Conservation (phyloP, 106 monocot genomes). For the Alisma plantagoaquatica region DNA sequence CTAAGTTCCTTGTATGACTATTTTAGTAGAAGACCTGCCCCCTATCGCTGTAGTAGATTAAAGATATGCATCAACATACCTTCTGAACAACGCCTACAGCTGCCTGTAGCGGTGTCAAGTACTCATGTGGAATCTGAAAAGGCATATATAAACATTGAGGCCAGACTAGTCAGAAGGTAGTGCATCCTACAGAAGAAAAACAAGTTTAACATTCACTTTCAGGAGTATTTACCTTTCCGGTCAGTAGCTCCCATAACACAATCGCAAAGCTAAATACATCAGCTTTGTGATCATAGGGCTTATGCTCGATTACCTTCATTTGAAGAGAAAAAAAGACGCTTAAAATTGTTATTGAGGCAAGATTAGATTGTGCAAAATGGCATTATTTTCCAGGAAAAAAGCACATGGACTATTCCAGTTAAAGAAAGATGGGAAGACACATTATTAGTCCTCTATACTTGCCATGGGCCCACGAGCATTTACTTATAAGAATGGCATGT, state of each 20-base stretch:
- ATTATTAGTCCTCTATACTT: no score
- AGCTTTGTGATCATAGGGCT: constrained; percentile 94
- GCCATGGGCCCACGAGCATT: no score
- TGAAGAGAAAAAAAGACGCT: constrained; percentile 2
- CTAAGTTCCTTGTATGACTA: no score
- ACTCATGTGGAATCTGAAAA: constrained; percentile 75
- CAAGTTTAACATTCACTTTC: neutral
- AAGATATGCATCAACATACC: constrained; percentile 37
- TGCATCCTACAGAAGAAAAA: neutral
- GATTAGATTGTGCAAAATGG: neutral
- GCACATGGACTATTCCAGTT: neutral
- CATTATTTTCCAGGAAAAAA: constrained; percentile 1
- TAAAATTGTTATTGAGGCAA: neutral
- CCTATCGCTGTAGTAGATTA: no score
- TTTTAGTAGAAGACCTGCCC: no score
- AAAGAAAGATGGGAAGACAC: neutral
- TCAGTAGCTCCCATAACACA: constrained; percentile 82
- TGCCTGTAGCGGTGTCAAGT: constrained; percentile 84
- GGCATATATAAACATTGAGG: neutral
- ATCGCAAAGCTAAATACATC: constrained; percentile 93
- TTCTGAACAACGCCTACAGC: constrained; percentile 94
- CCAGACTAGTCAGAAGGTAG: neutral
- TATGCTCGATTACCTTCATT: constrained; percentile 88
- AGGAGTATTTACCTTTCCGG: constrained; percentile 52
- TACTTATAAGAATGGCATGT: neutral